Conservation (phyloP, 805 yeast species). For the Debaryomyces tyrocola region DNA sequence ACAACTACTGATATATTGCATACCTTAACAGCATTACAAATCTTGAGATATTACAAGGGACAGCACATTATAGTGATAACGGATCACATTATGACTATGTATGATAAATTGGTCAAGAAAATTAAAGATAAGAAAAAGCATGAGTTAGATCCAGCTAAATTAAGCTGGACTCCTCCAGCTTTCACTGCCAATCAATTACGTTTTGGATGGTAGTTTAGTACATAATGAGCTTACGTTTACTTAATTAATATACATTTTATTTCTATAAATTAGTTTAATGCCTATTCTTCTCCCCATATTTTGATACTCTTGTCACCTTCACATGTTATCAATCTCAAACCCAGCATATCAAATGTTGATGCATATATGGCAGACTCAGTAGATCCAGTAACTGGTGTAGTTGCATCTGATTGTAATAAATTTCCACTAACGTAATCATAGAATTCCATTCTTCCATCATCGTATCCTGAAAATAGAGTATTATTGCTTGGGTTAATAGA, state of each 20-base stretch:
- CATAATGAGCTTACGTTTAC: not conserved
- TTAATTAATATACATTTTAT: not conserved
- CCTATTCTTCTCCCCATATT: constrained; percentile 50
- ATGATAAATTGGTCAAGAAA: constrained; percentile 57
- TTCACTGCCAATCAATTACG: constrained; percentile 93
- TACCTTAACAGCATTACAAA: constrained; percentile 86
- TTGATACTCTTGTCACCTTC: constrained; percentile 88
- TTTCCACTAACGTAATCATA: constrained; percentile 77
- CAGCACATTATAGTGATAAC: constrained; percentile 88
- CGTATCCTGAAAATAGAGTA: constrained; percentile 78
- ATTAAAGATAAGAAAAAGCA: constrained; percentile 70
- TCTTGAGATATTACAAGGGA: constrained; percentile 90
- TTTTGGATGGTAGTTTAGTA: constrained; percentile 78
- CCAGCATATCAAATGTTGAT: constrained; percentile 75
- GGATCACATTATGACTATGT: constrained; percentile 74
- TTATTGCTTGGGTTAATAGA: constrained; percentile 59
- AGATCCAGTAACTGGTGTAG: constrained; percentile 71
- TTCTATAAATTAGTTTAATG: not conserved
- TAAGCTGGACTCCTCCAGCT: constrained; percentile 94
- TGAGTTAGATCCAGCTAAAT: constrained; percentile 65
- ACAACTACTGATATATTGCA: constrained; percentile 94
- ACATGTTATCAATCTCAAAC: constrained; percentile 78
- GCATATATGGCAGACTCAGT: constrained; percentile 67
- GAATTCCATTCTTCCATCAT: constrained; percentile 74
- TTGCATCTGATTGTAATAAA: constrained; percentile 51